A percentile compares a stretch with the other conserved stretches of the same genome.
Conservation (phyloP, 306 rosid species). For the Urtica urens region DNA sequence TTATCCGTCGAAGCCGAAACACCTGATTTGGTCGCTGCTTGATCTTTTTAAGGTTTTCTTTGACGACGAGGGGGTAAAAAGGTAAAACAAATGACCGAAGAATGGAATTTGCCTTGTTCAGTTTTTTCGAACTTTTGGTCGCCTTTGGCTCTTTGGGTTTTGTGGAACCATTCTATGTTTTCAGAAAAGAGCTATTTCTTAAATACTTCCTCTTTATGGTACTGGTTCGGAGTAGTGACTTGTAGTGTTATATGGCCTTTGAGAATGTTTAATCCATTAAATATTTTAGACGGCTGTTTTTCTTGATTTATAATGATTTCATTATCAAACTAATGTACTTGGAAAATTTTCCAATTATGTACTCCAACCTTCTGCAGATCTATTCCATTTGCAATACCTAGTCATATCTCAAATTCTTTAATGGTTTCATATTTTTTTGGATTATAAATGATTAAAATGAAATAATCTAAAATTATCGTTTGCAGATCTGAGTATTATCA, state of each 20-base stretch:
- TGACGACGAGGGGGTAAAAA: constrained; percentile 21
- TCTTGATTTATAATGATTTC: constrained; percentile 32
- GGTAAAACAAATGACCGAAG: constrained; percentile 7
- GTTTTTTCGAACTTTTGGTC: constrained; percentile 32
- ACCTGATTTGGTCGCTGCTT: constrained; percentile 86
- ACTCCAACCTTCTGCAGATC: too few relatives aligned
- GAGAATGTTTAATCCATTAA: constrained; percentile 35
- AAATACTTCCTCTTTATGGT: constrained; percentile 42
- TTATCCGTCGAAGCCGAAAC: constrained; percentile 94
- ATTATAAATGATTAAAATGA: too few relatives aligned
- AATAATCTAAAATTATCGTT: too few relatives aligned
- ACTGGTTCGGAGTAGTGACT: constrained; percentile 45
- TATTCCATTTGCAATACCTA: too few relatives aligned
- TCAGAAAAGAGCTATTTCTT: constrained; percentile 34
- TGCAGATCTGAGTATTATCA: too few relatives aligned
- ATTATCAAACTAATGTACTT: constrained; percentile 31
- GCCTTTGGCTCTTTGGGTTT: constrained; percentile 27
- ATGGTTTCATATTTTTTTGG: too few relatives aligned
- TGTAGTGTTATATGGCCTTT: constrained; percentile 40
- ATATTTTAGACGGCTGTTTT: constrained; percentile 27
- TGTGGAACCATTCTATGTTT: constrained; percentile 37
- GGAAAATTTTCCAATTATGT: constrained; percentile 32
- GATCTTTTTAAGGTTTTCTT: constrained; percentile 19
- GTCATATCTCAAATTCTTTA: too few relatives aligned
- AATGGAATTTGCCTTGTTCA: constrained; percentile 21